phyloP scores from a whole-genome alignment of 2,329 filamentous ascomycete species.

The Exophiala xenobiotica region DNA sequence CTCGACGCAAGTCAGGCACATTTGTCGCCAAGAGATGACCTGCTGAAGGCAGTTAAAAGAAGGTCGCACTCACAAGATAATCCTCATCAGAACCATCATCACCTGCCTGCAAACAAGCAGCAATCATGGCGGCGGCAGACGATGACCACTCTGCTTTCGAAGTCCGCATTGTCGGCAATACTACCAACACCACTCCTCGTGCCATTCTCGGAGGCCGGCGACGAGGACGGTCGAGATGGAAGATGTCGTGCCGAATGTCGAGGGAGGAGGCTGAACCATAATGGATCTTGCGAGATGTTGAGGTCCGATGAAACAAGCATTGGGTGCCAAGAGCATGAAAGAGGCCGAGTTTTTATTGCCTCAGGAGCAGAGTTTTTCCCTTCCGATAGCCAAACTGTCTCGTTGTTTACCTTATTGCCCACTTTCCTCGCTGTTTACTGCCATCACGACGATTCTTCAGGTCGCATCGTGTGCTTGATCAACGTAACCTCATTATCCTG shows the following conservation, averaged over 20 bases:
- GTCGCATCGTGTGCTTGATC: not conserved
- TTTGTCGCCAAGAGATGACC: too few relatives aligned
- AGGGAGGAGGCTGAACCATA: not conserved
- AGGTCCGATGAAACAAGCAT: not conserved
- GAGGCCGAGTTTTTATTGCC: not conserved
- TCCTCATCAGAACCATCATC: too few relatives aligned
- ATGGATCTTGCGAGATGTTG: not conserved
- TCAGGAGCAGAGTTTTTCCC: conserved; percentile 2
- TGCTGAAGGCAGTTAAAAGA: too few relatives aligned
- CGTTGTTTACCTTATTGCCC: too few relatives aligned
- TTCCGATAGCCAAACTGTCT: not conserved
- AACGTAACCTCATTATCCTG: not conserved
- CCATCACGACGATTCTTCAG: too few relatives aligned
- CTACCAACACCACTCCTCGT: not conserved
- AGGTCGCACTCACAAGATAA: too few relatives aligned
- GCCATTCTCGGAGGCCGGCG: not conserved
- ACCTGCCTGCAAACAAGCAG: too few relatives aligned
- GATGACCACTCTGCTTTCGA: too few relatives aligned
- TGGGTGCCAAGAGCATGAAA: not conserved
- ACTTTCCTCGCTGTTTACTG: too few relatives aligned
- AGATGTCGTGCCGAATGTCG: not conserved
- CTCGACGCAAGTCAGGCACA: too few relatives aligned
- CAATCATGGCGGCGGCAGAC: too few relatives aligned
- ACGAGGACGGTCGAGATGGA: not conserved
- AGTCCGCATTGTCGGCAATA: not conserved